Evolutionary conservation across 2,329 filamentous ascomycete genomes (phyloP).

Genomic region (Cordyceps farinosa): DNA sequence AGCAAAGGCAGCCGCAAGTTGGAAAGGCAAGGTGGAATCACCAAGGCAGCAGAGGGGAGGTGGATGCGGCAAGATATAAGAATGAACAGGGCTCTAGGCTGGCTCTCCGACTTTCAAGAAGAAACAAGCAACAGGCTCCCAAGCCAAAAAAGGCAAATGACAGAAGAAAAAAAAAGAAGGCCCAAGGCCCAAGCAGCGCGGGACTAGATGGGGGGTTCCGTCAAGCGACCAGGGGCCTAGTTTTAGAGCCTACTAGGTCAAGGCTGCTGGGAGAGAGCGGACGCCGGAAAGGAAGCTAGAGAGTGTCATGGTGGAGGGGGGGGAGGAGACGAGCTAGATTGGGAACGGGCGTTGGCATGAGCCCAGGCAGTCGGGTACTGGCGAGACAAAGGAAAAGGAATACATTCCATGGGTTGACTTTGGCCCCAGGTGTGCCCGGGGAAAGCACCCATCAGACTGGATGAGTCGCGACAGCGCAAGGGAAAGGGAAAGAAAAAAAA

Average conservation of each 20-base stretch:
- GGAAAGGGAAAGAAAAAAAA: neutral
- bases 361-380: constrained; percentile 19
- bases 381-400: constrained; percentile 7
- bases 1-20: neutral
- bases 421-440: neutral
- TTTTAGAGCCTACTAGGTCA: neutral
- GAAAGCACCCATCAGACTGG: too few species aligned
- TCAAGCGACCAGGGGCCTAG: constrained; percentile 3
- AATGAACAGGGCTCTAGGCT: constrained; percentile 13
- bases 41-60: neutral
- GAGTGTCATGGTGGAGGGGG: neutral
- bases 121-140: neutral
- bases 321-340: constrained; percentile 23
- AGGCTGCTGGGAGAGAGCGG: neutral
- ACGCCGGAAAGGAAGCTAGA: neutral
- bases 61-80: constrained; percentile 18
- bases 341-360: constrained; percentile 34
- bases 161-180: neutral
- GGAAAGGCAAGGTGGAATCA: neutral
- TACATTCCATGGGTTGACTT: neutral
- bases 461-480: neutral
- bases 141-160: constrained; percentile 3
- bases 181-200: constrained; percentile 15
- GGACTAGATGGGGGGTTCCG: constrained; percentile 13
- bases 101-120: neutral